Conservation (phyloP, 1,284 basidiomycete species). For the Trichosporon inkin region DNA sequence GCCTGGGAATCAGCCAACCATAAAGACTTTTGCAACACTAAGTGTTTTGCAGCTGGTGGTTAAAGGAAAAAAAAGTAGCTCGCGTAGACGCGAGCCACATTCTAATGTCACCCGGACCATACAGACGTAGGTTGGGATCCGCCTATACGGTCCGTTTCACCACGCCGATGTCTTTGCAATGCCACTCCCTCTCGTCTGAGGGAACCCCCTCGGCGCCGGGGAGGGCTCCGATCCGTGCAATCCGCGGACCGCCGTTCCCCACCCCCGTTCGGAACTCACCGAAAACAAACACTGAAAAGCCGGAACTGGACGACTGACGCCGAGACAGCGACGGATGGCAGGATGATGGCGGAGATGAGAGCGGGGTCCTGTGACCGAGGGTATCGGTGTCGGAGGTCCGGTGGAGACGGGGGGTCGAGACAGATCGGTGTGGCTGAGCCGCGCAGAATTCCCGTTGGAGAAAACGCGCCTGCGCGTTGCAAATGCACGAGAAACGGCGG, state of each 20-base stretch:
- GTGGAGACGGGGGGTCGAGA: background rate
- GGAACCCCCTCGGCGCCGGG: too few relatives aligned
- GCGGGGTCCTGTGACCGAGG: background rate
- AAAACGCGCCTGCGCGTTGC: conserved; percentile 8
- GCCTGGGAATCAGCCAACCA: background rate
- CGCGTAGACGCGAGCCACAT: background rate
- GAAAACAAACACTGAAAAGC: too few relatives aligned
- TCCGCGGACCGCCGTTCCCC: too few relatives aligned
- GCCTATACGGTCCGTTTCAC: too few relatives aligned
- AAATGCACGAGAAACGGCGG: conserved; percentile 2
- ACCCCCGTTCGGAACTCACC: too few relatives aligned
- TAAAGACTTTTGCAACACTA: background rate
- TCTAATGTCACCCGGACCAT: background rate
- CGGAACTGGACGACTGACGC: too few relatives aligned
- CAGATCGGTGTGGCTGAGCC: background rate
- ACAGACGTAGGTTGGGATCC: too few relatives aligned
- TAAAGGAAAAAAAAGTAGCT: background rate
- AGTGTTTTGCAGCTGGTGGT: background rate
- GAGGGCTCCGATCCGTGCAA: too few relatives aligned
- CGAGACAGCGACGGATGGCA: too few relatives aligned
- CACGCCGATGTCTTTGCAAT: too few relatives aligned
- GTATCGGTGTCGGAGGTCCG: background rate
- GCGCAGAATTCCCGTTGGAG: background rate
- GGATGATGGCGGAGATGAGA: background rate
- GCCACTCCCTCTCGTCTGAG: too few relatives aligned